These are phyloP conservation scores for Penicillium brasilianum DNA, from an alignment of 2,329 filamentous ascomycete genomes.

Conservation along the genomic window DNA sequence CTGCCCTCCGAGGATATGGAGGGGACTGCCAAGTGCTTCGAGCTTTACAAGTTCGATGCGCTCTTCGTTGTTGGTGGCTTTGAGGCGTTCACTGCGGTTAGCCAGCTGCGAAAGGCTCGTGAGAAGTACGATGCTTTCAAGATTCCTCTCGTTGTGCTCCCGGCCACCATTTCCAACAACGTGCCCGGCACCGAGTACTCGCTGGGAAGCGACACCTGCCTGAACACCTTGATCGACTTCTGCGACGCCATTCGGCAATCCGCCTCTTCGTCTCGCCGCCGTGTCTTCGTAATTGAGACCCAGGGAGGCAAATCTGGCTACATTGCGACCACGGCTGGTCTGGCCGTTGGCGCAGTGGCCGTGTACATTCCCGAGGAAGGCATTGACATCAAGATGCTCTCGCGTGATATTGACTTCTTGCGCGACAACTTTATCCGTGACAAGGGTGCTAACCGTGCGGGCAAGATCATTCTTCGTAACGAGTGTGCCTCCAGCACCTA, in stretches of 20 bases:
- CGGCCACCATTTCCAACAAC: slow-evolving; percentile 98
- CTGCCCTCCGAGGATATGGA: slow-evolving; percentile 87
- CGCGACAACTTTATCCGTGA: slow-evolving; percentile 85
- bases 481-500: slow-evolving; percentile 92
- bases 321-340: slow-evolving; percentile 85
- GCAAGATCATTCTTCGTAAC: slow-evolving; percentile 94
- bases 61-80: slow-evolving; percentile 94
- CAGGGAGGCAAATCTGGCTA: slow-evolving; percentile 95
- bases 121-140: slow-evolving; percentile 81
- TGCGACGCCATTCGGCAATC: slow-evolving; percentile 98
- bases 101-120: slow-evolving; percentile 81
- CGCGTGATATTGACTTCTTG: slow-evolving; percentile 85
- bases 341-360: slow-evolving; percentile 88
- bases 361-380: slow-evolving; percentile 98
- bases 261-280: slow-evolving; percentile 86
- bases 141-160: slow-evolving; percentile 88
- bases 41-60: slow-evolving; percentile 85
- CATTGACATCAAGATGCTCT: slow-evolving; percentile 90
- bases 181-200: slow-evolving; percentile 98
- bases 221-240: slow-evolving; percentile 93
- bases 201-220: slow-evolving; percentile 91
- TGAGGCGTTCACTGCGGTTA: slow-evolving; percentile 91
- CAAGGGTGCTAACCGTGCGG: slow-evolving; percentile 84
- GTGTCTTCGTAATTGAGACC: slow-evolving; percentile 97
- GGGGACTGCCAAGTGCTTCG: slow-evolving; percentile 79